These are phyloP conservation scores for Discostella stelligeroides DNA, from an alignment of 108 stramenopile genomes.

Conservation along the genomic window DNA sequence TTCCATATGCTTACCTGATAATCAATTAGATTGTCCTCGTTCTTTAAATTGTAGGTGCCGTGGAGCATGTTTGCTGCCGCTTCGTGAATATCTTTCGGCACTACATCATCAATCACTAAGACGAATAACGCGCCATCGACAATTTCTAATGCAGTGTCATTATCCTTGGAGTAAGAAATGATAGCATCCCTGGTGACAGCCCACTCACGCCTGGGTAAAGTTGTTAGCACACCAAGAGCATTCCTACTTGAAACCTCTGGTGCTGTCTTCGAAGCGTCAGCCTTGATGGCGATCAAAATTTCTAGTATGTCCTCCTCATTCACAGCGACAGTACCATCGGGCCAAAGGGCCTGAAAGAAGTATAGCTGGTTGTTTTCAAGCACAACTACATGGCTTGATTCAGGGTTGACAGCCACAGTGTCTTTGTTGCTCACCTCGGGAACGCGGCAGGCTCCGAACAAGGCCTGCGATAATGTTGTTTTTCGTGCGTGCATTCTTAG, in stretches of 20 bases:
- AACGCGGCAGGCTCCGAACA: slow-evolving; percentile 70
- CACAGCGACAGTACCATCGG: slow-evolving; percentile 72
- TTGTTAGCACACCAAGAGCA: slow-evolving; percentile 82
- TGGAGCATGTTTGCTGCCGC: slow-evolving; percentile 88
- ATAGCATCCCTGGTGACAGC: slow-evolving; percentile 64
- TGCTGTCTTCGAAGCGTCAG: slow-evolving; percentile 49
- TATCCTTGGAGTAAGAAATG: slow-evolving; percentile 45
- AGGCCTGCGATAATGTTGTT: slow-evolving; percentile 53
- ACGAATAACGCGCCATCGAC: slow-evolving; percentile 88
- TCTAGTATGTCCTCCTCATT: slow-evolving; percentile 76
- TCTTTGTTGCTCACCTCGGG: slow-evolving; percentile 59
- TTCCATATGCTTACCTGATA: slow-evolving; percentile 30
- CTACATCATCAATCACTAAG: slow-evolving; percentile 77
- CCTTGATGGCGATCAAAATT: slow-evolving; percentile 72
- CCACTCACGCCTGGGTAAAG: slow-evolving; percentile 77
- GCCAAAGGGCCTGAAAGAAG: slow-evolving; percentile 82
- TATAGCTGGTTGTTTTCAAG: slow-evolving; percentile 72
- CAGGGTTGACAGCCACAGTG: slow-evolving; percentile 61
- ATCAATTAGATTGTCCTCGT: slow-evolving; percentile 43
- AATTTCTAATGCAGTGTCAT: slow-evolving; percentile 62
- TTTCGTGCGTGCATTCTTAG: slow-evolving; percentile 16
- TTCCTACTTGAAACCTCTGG: slow-evolving; percentile 45
- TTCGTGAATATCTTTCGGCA: slow-evolving; percentile 69
- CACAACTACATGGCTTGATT: slow-evolving; percentile 73
- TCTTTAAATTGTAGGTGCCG: slow-evolving; percentile 68